Evolutionary conservation across 257 asterid genomes (phyloP).

Genomic region (Salvia miltiorrhiza): DNA sequence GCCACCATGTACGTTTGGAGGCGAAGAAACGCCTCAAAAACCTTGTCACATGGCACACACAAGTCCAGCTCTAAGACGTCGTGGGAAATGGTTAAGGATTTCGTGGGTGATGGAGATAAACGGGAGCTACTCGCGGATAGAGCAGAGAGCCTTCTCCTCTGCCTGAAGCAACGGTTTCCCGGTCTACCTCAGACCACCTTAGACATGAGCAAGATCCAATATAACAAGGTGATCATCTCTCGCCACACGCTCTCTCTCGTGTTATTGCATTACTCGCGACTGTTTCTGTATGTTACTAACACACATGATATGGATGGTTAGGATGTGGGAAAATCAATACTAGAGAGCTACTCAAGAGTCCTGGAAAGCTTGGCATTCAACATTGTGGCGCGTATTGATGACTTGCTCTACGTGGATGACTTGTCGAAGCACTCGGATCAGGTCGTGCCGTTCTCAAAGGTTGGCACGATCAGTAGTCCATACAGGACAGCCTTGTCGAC

Average conservation of each 20-base stretch:
- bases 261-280: not conserved
- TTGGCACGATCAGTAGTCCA: conserved; percentile 32
- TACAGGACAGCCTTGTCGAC: conserved; percentile 49
- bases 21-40: conserved; percentile 41
- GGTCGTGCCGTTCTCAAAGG: conserved; percentile 43
- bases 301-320: conserved; percentile 8
- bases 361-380: conserved; percentile 80
- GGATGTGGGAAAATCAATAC: conserved; percentile 76
- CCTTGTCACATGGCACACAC: conserved; percentile 21
- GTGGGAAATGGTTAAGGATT: conserved; percentile 74
- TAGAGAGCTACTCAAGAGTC: conserved; percentile 81
- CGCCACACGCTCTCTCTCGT: not conserved
- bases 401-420: conserved; percentile 63
- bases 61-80: conserved; percentile 56
- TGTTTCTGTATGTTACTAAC: not conserved
- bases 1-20: conserved; percentile 56
- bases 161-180: conserved; percentile 65
- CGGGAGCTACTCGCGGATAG: conserved; percentile 56
- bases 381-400: conserved; percentile 66
- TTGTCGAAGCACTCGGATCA: conserved; percentile 60
- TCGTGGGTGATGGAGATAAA: conserved; percentile 58
- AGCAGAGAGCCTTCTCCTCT: conserved; percentile 67
- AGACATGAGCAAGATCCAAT: conserved; percentile 75
- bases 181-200: conserved; percentile 72
- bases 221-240: conserved; percentile 46